Conservation (phyloP, 225 moss, liverwort and hornwort genomes). For the Pleurozium schreberi region DNA sequence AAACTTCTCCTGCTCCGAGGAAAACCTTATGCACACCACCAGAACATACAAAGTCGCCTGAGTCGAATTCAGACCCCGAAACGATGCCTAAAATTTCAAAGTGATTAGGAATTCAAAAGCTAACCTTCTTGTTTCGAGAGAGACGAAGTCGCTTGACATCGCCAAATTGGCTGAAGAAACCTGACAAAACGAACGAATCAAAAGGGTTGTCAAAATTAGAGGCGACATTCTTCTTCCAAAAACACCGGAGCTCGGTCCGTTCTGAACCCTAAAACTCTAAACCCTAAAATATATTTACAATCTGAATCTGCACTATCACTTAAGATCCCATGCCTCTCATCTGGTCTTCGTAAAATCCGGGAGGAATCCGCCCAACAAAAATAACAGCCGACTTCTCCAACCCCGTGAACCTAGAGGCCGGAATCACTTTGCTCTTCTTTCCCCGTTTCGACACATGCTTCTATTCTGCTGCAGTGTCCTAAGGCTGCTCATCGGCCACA, state of each 20-base stretch:
- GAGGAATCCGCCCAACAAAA: slow-evolving; percentile 90
- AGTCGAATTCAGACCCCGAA: not conserved
- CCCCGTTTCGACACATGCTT: too few species aligned
- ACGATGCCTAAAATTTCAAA: not conserved
- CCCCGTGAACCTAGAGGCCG: too few species aligned
- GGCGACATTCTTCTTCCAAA: not conserved
- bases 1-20: not conserved
- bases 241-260: not conserved
- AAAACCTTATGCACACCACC: not conserved
- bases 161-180: slow-evolving; percentile 91
- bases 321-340: slow-evolving; percentile 51
- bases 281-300: not conserved
- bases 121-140: slow-evolving; percentile 86
- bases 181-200: slow-evolving; percentile 10
- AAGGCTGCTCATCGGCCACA: too few species aligned
- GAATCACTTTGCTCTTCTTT: too few species aligned
- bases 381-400: slow-evolving; percentile 52
- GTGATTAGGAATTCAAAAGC: not conserved
- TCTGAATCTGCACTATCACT: not conserved
- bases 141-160: slow-evolving; percentile 69
- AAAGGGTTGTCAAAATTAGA: not conserved
- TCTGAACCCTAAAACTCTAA: not conserved
- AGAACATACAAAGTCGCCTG: too few species aligned
- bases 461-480: too few species aligned
- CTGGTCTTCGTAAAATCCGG: slow-evolving; percentile 92